Base-by-base conservation (phyloP, 2,329 filamentous ascomycete species). In the Immersiporthe knoxdaviesiana region DNA sequence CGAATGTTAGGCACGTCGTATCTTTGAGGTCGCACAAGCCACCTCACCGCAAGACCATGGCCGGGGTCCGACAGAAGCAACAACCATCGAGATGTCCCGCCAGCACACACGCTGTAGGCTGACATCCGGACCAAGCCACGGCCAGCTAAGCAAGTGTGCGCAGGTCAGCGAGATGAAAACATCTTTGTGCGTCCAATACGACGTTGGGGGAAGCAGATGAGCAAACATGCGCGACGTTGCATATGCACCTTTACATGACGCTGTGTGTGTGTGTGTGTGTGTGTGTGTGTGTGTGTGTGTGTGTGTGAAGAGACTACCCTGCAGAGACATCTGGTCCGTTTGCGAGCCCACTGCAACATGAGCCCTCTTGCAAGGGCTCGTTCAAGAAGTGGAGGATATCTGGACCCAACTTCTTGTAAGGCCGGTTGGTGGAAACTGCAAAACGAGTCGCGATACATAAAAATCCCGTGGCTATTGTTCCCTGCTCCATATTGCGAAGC, bases 201-300 rank as follows among this genome's bases (percentile, higher is more conserved):
- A 62, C 35, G 35, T 24, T 41, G 24, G 37, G n/a, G 16, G n/a
- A 30, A 11, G n/a, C 59, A 44, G 24, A 24, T 39, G 37, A 47
- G 61, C 61, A 63, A 63, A 63, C 61, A 47, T 63, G 61, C 39
- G 27, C 41, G 61, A 63, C 61, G 61, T 63, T 63, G 41, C 61
- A 63, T 30, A 21, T n/a, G 41, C 61, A 32, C 21, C 11, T 24
- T 10, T 41, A 41, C 24, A 63, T 62, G 11, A 3, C 39, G 47
- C 24, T 18, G 8, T 47, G 41, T 47, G 21, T 67, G 41, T 21
- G 41, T 44, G 41, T 21, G 41, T 44, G 16, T 18, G 41, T n/a
- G 41, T 21, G 35, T 35, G 35, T 35, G 35, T 35, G 35, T 35
- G 35, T 35, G 35, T 35, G 35, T 35, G 35, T 35, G n/a, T n/a